Evolutionary conservation across 139 green algal genomes (phyloP), one percentile per base, ranked within the genome.

Genomic region (Zygnema cylindricum): DNA sequence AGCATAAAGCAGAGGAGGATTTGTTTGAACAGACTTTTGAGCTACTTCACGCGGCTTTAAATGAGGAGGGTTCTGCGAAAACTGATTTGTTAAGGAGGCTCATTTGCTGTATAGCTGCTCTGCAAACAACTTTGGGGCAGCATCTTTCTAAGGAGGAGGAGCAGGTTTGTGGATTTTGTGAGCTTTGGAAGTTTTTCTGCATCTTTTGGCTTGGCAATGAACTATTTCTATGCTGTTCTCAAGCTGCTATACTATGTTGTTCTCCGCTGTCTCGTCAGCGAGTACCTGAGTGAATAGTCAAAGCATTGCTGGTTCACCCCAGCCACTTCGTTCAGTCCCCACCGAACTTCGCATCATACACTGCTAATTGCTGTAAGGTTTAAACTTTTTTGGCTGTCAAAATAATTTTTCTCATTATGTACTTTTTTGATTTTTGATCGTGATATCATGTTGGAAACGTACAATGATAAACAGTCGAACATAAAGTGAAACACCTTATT

Each of bases 121-220:
- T 98, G 69, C 94, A 97, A 76, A 96, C 92, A 30, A 98, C 96
- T 1, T 94, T 99, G 38, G 82, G 88, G 39, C 97, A 98, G 90
- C 97, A 99, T 92, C 93, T 99, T 42, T 93, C 91, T 35, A 99
- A 99, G 87, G 97, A 99, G 90, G 97, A 99, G 90, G 94, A 98
- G 79, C 96, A 99, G 94, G 79, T 90, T 7, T 63, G 7, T 16
- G 35, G 55, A 36, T 84, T 3, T 84, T 79, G 21, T 85, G 57
- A 30, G 30, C 57, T 73, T n/a, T n/a, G 30, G 57, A n/a, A n/a
- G 57, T 36, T 30, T 36, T 30, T n/a, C 57, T 36, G 57, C 30
- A n/a, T 73, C 57, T 73, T 30, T 73, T 73, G 57, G 30, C 57
- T 36, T 73, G 30, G 30, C n/a, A n/a, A n/a, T n/a, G n/a, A n/a